Conservation (phyloP, 257 asterid species). For the Jasminum sambac region DNA sequence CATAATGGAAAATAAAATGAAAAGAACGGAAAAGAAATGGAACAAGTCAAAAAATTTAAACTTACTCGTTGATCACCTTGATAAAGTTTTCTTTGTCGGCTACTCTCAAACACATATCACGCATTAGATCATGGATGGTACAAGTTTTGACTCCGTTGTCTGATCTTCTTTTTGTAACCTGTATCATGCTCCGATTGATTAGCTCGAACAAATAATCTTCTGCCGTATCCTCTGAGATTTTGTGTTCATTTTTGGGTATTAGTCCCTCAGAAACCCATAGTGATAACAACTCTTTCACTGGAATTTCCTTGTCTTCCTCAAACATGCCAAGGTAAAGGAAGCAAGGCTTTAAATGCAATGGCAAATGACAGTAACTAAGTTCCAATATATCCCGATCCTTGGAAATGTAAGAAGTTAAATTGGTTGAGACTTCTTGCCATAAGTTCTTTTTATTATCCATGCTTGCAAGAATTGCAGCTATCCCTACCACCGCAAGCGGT, state of each 20-base stretch:
- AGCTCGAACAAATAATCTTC: constrained; percentile 5
- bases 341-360: constrained; percentile 22
- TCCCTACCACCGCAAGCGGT: constrained; percentile 23
- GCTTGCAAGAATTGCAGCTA: constrained; percentile 22
- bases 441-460: constrained; percentile 3
- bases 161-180: constrained; percentile 1
- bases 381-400: background rate
- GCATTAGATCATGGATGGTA: constrained; percentile 9
- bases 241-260: background rate
- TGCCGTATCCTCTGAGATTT: constrained; percentile 14
- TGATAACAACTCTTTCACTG: background rate
- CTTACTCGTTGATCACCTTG: background rate
- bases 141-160: constrained; percentile 19
- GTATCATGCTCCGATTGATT: constrained; percentile 8
- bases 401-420: background rate
- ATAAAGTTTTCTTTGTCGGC: constrained; percentile 3
- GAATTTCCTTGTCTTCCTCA: background rate
- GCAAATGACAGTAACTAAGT: constrained; percentile 28
- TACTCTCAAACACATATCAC: constrained; percentile 6
- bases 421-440: constrained; percentile 22
- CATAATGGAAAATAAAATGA: background rate
- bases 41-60: background rate
- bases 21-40: background rate
- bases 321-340: constrained; percentile 18
- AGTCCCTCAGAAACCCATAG: constrained; percentile 20